Conservation (phyloP, 2,329 filamentous ascomycete genomes). For the Bimuria novae-zelandiae region DNA sequence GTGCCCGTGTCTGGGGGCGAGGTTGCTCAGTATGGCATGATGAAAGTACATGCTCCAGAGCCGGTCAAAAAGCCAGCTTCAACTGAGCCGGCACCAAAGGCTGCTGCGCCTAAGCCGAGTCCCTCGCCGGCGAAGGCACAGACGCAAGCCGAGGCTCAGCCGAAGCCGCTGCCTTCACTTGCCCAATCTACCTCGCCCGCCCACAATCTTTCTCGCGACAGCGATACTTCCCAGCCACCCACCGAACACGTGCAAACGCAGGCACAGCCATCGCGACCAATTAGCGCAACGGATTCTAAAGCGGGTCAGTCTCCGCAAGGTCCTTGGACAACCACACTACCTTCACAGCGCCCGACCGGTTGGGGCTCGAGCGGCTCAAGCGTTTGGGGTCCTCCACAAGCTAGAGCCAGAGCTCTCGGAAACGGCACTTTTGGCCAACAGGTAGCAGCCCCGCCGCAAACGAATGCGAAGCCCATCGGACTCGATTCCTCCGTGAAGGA, state of each 20-base stretch:
- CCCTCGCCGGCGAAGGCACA: constrained; percentile 26
- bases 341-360: constrained; percentile 23
- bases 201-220: constrained; percentile 27
- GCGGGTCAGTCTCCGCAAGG: constrained; percentile 28
- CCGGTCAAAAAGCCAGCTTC: constrained; percentile 47
- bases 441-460: constrained; percentile 31
- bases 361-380: constrained; percentile 60
- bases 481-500: constrained; percentile 24
- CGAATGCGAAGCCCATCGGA: constrained; percentile 31
- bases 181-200: constrained; percentile 23
- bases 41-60: constrained; percentile 64
- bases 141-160: constrained; percentile 22
- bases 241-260: constrained; percentile 17
- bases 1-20: constrained; percentile 61
- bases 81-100: constrained; percentile 21
- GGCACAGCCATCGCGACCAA: constrained; percentile 12
- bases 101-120: constrained; percentile 19
- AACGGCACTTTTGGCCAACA: constrained; percentile 70
- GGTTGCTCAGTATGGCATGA: constrained; percentile 65
- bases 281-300: constrained; percentile 19
- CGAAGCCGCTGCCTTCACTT: constrained; percentile 22
- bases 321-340: constrained; percentile 33
- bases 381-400: constrained; percentile 73
- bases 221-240: constrained; percentile 26
- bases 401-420: constrained; percentile 71